Percentiles rank a stretch among this genome's conserved stretches.
Evolutionary conservation across 1,284 basidiomycete species (phyloP).

Genomic region (Sporisorium exsertum): DNA sequence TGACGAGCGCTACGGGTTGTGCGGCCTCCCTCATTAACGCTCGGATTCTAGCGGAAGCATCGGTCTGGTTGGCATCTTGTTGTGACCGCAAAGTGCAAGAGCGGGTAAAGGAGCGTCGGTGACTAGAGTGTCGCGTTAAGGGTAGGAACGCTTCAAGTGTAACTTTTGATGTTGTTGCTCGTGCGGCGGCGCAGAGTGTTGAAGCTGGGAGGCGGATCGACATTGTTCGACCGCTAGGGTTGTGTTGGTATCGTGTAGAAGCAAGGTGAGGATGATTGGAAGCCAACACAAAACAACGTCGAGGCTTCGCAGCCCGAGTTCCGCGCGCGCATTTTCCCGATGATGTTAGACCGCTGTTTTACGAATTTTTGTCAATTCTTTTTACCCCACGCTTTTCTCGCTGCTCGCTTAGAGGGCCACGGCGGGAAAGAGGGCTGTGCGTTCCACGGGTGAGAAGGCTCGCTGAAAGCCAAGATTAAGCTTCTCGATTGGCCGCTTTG

Average conservation of each 20-base stretch:
- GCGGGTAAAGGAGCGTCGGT: background rate
- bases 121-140: background rate
- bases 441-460: background rate
- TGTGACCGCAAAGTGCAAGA: background rate
- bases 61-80: background rate
- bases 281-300: too few species aligned
- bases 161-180: constrained; percentile 28
- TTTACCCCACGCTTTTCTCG: background rate
- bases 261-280: too few species aligned
- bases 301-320: background rate
- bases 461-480: background rate
- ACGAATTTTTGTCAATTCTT: background rate
- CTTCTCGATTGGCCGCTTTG: too few species aligned
- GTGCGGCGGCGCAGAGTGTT: constrained; percentile 6
- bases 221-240: background rate
- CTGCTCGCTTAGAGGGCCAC: background rate
- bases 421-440: background rate
- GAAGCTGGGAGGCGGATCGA: background rate
- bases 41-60: constrained; percentile 14
- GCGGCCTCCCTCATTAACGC: constrained; percentile 39
- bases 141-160: constrained; percentile 20
- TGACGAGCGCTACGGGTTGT: constrained; percentile 43
- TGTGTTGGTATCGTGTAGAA: too few species aligned
- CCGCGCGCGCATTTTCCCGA: too few species aligned
- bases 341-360: too few species aligned